phyloP scores from a whole-genome alignment of 768 basidiomycete genomes.

The Boletus tylopilopsis region DNA sequence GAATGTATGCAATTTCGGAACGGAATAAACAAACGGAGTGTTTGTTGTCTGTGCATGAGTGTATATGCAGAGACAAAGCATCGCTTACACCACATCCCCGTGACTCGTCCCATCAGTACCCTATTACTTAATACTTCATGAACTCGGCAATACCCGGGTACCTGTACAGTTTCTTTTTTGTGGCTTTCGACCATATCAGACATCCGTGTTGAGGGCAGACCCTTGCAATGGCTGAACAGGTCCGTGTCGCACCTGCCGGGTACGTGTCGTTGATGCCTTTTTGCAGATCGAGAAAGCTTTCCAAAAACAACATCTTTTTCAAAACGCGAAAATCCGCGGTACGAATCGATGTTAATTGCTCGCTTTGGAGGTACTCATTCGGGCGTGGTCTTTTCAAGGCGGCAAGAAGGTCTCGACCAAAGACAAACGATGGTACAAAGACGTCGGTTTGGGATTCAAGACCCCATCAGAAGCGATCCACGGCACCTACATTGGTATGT shows the following conservation, averaged over 20 bases:
- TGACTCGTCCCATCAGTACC: too few relatives aligned
- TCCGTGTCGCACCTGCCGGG: slow-evolving; percentile 24
- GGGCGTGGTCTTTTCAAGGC: slow-evolving; percentile 34
- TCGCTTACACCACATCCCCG: slow-evolving; percentile 12
- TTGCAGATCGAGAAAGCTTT: slow-evolving; percentile 90
- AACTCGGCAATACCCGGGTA: slow-evolving; percentile 33
- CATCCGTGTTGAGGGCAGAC: too few relatives aligned
- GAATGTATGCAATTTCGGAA: background rate
- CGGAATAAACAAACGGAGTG: slow-evolving; percentile 47
- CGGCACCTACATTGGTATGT: slow-evolving; percentile 93
- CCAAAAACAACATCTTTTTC: slow-evolving; percentile 98
- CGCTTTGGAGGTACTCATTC: slow-evolving; percentile 8
- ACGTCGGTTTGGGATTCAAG: slow-evolving; percentile 96
- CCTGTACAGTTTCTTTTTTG: slow-evolving; percentile 39
- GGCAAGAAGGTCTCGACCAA: slow-evolving; percentile 91
- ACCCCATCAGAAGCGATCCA: slow-evolving; percentile 94
- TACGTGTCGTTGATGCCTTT: background rate
- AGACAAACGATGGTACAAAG: slow-evolving; percentile 99
- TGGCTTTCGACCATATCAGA: slow-evolving; percentile 30
- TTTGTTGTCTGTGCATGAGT: slow-evolving; percentile 69
- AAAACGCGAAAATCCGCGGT: slow-evolving; percentile 94
- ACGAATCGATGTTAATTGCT: slow-evolving; percentile 35
- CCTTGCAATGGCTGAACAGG: slow-evolving; percentile 59
- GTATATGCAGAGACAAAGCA: slow-evolving; percentile 7
- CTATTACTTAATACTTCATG: too few relatives aligned